Evolutionary conservation across 306 rosid species (phyloP).

Genomic region (Argentina anserina): DNA sequence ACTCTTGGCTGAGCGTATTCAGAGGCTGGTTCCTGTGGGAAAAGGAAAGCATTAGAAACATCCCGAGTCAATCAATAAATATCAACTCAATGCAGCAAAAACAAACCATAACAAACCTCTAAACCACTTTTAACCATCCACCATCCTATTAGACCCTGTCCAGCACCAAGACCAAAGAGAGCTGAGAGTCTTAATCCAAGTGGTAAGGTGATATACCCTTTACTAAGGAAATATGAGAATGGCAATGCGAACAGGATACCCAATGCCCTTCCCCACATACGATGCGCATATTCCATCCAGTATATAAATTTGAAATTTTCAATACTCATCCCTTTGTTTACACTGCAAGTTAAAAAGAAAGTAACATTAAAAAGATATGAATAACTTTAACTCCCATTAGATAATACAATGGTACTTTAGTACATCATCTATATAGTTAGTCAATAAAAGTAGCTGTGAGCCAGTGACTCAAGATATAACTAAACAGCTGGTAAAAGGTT

Average conservation of each 20-base stretch:
- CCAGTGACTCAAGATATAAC: background rate
- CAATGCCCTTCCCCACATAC: slow-evolving; percentile 94
- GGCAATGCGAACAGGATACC: slow-evolving; percentile 85
- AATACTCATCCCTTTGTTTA: slow-evolving; percentile 42
- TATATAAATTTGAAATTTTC: slow-evolving; percentile 47
- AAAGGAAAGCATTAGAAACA: slow-evolving; percentile 16
- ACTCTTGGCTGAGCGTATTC: slow-evolving; percentile 90
- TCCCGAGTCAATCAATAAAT: background rate
- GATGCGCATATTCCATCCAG: slow-evolving; percentile 84
- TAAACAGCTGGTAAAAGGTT: slow-evolving; percentile 37
- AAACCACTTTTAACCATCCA: slow-evolving; percentile 97
- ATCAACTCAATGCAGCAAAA: slow-evolving; percentile 25
- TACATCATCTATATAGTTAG: background rate
- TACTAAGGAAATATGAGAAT: slow-evolving; percentile 84
- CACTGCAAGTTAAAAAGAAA: slow-evolving; percentile 27
- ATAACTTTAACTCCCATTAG: background rate
- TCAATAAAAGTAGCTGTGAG: no score
- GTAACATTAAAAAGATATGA: background rate
- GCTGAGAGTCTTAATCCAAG: slow-evolving; percentile 71
- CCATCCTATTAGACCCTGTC: slow-evolving; percentile 91
- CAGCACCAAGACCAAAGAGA: slow-evolving; percentile 79
- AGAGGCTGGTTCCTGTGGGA: slow-evolving; percentile 73
- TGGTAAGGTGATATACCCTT: slow-evolving; percentile 72
- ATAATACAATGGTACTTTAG: background rate
- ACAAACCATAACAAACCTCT: slow-evolving; percentile 29